Evolutionary conservation across 805 yeast genomes (phyloP).

Genomic region (Crinitomyces ghanaensis): DNA sequence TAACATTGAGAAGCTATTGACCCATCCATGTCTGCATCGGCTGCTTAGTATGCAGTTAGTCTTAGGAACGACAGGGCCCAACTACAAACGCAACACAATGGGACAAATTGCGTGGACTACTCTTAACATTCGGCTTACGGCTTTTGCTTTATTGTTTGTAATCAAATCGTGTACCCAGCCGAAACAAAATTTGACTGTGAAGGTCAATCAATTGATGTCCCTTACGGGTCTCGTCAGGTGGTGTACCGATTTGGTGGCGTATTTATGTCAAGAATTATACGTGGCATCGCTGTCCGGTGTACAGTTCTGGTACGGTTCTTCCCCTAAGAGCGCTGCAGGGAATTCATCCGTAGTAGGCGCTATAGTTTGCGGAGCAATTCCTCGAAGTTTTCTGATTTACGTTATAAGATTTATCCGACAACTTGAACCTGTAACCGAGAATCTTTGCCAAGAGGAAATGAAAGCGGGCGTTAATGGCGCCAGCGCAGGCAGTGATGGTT

Average conservation of each 20-base stretch:
- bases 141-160: constrained; percentile 63
- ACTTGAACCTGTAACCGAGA: constrained; percentile 22
- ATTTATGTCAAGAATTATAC: constrained; percentile 55
- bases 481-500: constrained; percentile 20
- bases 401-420: constrained; percentile 30
- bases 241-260: constrained; percentile 70
- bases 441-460: constrained; percentile 15
- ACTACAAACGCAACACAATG: constrained; percentile 35
- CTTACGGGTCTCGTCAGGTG: constrained; percentile 72
- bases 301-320: constrained; percentile 5
- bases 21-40: constrained; percentile 68
- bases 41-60: constrained; percentile 58
- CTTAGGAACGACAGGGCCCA: constrained; percentile 38
- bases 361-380: constrained; percentile 25
- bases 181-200: constrained; percentile 27
- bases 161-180: constrained; percentile 35
- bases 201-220: constrained; percentile 19
- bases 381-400: constrained; percentile 27
- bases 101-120: constrained; percentile 48
- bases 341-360: constrained; percentile 21
- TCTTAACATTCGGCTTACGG: constrained; percentile 56
- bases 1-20: constrained; percentile 61
- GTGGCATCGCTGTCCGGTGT: constrained; percentile 16
- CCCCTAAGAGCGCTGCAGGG: constrained; percentile 1
- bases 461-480: constrained; percentile 19